Conservation (phyloP, 305 asterid genomes). For the Nicotiana rustica region DNA sequence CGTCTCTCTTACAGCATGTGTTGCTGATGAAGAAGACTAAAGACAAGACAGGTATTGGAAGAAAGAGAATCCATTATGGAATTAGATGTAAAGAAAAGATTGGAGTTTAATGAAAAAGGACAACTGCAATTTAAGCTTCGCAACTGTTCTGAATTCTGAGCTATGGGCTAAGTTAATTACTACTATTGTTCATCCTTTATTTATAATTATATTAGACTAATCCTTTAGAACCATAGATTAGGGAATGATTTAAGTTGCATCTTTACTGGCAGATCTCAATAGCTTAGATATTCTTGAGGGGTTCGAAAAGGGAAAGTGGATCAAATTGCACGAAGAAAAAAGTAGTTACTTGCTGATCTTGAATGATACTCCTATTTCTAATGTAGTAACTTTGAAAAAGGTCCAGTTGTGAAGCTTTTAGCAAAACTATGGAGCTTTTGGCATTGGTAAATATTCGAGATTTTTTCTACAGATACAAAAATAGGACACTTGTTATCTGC, state of each 20-base stretch:
- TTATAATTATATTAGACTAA: neutral
- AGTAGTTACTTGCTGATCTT: no score
- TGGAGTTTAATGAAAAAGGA: neutral
- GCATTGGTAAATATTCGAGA: no score
- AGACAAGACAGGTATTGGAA: neutral
- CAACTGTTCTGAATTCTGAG: slow-evolving; percentile 2
- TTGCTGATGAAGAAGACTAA: slow-evolving; percentile 41
- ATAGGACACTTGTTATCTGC: no score
- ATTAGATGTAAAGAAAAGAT: neutral
- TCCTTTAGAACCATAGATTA: neutral
- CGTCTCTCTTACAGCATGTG: slow-evolving; percentile 37
- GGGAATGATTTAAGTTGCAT: neutral
- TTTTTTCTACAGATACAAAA: no score
- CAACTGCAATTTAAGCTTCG: neutral
- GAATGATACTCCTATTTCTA: no score
- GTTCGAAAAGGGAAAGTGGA: neutral
- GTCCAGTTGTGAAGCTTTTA: no score
- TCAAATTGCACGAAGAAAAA: no score
- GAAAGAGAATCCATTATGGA: neutral
- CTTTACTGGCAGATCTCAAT: slow-evolving; percentile 2
- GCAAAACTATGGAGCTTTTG: no score
- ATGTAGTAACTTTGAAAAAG: no score
- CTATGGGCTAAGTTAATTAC: neutral
- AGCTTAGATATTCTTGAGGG: neutral
- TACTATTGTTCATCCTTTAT: neutral